These are phyloP conservation scores for Salvia hispanica DNA, from an alignment of 257 asterid species.

Conservation along the genomic window DNA sequence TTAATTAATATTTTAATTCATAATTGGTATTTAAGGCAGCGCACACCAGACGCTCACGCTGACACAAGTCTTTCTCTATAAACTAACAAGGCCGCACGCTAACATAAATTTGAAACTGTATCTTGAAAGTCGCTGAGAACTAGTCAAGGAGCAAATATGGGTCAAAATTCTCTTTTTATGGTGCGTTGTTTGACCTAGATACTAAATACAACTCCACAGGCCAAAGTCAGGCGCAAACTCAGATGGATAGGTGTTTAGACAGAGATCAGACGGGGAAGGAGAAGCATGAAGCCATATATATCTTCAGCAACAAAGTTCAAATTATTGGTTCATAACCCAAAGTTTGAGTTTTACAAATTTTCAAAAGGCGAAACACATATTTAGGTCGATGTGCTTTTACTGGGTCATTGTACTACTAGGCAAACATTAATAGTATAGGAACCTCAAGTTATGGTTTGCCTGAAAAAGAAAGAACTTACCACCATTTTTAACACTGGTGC, in stretches of 20 bases:
- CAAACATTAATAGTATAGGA: too few species aligned
- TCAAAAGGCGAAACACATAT: too few species aligned
- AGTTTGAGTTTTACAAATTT: too few species aligned
- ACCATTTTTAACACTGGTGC: conserved; percentile 27
- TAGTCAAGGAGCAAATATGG: conserved; percentile 6
- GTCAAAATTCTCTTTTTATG: not conserved
- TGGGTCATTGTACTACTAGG: too few species aligned
- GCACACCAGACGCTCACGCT: too few species aligned
- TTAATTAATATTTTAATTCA: too few species aligned
- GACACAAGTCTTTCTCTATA: not conserved
- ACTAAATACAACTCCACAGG: not conserved
- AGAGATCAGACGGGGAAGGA: not conserved
- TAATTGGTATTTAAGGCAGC: too few species aligned
- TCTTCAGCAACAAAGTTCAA: conserved; percentile 19
- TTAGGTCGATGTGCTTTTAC: too few species aligned
- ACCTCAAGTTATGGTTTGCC: too few species aligned
- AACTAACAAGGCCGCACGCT: not conserved
- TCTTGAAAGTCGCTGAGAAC: not conserved
- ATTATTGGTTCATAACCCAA: not conserved
- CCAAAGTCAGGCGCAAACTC: not conserved
- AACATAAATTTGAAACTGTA: not conserved
- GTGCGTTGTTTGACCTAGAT: conserved; percentile 2
- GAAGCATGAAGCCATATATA: not conserved
- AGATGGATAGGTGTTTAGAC: not conserved
- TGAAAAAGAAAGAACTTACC: conserved; percentile 15